Percentiles rank a stretch among this genome's conserved stretches.
Conservation (phyloP, 2,329 filamentous ascomycete species). For the Stachybotrys chartarum region DNA sequence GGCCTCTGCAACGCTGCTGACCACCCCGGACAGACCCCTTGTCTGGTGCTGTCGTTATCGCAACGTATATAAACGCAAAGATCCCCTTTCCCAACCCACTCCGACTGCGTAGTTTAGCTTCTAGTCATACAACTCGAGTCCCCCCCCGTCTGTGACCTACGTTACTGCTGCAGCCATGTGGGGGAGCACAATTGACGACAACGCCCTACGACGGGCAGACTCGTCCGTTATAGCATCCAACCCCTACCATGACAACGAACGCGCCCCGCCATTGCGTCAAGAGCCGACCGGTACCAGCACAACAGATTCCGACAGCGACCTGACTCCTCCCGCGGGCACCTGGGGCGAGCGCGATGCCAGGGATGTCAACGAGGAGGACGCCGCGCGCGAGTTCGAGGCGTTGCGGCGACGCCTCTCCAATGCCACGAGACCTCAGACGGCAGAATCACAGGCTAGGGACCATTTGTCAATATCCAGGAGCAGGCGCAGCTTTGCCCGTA, state of each 20-base stretch:
- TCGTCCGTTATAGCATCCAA: constrained; percentile 18
- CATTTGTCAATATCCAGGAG: constrained; percentile 5
- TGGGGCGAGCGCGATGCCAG: constrained; percentile 31
- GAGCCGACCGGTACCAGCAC: constrained; percentile 1
- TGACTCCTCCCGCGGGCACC: constrained; percentile 15
- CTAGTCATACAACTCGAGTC: not conserved
- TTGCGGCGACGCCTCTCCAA: constrained; percentile 25
- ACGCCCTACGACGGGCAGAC: constrained; percentile 23
- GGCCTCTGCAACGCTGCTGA: no score
- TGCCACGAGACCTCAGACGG: constrained; percentile 25
- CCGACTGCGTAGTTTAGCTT: no score
- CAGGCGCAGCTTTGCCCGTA: constrained; percentile 19
- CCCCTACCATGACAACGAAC: constrained; percentile 3
- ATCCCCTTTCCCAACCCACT: no score
- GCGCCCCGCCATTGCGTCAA: not conserved
- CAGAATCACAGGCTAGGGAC: constrained; percentile 22
- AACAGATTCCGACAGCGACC: constrained; percentile 13
- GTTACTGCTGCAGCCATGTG: constrained; percentile 18
- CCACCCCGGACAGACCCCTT: no score
- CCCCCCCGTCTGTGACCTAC: not conserved
- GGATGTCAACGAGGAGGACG: constrained; percentile 23
- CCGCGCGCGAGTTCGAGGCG: constrained; percentile 26
- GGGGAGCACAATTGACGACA: constrained; percentile 20
- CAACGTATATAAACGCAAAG: no score
- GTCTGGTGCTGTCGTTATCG: no score